Percentiles rank a stretch among this genome's conserved stretches.
phyloP scores from a whole-genome alignment of 179 eudicot species.

The Silene noctiflora region DNA sequence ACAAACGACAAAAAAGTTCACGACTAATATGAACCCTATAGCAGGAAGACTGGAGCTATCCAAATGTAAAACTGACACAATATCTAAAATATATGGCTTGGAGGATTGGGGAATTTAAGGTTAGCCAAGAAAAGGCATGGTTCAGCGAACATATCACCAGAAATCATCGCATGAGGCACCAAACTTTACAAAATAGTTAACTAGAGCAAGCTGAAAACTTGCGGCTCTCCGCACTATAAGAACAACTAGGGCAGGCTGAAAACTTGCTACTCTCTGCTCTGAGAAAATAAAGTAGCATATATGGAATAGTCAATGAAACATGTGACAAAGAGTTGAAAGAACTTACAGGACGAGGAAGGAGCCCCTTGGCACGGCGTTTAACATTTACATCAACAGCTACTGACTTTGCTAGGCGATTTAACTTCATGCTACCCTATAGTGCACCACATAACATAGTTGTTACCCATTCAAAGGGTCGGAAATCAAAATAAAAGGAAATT shows the following conservation, averaged over 20 bases:
- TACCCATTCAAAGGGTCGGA: slow-evolving; percentile 4
- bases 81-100: slow-evolving; percentile 6
- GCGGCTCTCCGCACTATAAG: too few relatives aligned
- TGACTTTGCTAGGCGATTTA: slow-evolving; percentile 75
- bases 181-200: too few relatives aligned
- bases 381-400: slow-evolving; percentile 79
- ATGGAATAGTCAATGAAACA: slow-evolving; percentile 1
- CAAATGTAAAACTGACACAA: neutral
- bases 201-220: too few relatives aligned
- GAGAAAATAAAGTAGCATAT: neutral
- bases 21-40: too few relatives aligned
- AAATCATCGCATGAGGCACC: too few relatives aligned
- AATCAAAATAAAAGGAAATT: slow-evolving; percentile 9
- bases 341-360: slow-evolving; percentile 90
- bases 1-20: too few relatives aligned
- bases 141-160: neutral
- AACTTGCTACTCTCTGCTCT: neutral
- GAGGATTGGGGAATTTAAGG: neutral
- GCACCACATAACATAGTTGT: slow-evolving; percentile 27
- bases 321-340: slow-evolving; percentile 15
- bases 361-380: slow-evolving; percentile 78
- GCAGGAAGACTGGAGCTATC: neutral
- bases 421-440: slow-evolving; percentile 81
- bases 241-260: neutral
- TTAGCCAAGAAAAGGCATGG: neutral